Conservation (phyloP, 176 grass and related monocot genomes). For the Saccharum officinarum region DNA sequence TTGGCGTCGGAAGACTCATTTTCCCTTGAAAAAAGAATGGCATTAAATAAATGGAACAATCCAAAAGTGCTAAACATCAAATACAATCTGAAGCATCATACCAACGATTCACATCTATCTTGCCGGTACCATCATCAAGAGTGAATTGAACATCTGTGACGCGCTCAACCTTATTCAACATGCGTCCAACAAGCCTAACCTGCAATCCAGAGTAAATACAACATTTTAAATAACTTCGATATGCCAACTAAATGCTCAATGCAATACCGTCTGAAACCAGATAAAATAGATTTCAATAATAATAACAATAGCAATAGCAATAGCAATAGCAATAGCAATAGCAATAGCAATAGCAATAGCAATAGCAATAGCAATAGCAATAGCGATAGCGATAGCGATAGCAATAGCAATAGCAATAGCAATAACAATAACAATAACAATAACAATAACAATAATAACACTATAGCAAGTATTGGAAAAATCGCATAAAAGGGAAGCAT, state of each 20-base stretch:
- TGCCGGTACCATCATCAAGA: constrained; percentile 89
- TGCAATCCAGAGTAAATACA: constrained; percentile 39
- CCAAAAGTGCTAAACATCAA: not conserved
- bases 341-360: no score
- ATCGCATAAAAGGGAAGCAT: not conserved
- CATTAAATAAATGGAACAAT: not conserved
- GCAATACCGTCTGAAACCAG: not conserved
- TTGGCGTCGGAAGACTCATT: constrained; percentile 62
- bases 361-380: no score
- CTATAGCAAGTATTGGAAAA: not conserved
- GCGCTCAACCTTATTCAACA: constrained; percentile 66
- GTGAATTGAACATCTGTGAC: constrained; percentile 72
- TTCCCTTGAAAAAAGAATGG: constrained; percentile 50
- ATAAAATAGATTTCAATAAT: constrained; percentile 2
- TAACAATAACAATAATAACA: not conserved
- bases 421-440: no score
- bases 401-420: no score
- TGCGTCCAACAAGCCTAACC: constrained; percentile 82
- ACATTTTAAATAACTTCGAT: not conserved
- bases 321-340: no score
- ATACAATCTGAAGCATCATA: constrained; percentile 34
- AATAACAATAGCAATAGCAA: no score
- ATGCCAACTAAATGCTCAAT: not conserved
- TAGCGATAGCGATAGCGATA: no score
- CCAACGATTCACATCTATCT: constrained; percentile 78